Evolutionary conservation across 768 basidiomycete genomes (phyloP), one percentile per base, ranked within the genome.

Genomic region (Phlegmacium glaucopus): DNA sequence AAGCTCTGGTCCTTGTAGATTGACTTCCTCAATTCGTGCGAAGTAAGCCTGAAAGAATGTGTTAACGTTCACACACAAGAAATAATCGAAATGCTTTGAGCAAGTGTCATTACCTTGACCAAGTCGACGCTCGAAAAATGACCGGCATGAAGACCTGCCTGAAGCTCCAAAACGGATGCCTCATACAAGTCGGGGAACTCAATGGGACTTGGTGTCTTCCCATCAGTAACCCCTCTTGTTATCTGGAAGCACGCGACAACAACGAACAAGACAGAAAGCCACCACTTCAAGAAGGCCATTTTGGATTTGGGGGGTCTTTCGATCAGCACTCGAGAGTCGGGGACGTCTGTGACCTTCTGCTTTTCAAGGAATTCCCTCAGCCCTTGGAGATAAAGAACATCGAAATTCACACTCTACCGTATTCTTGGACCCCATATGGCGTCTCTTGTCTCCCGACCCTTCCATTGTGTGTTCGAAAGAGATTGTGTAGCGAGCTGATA

Each of bases 11-110:
- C 83, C 82, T 47, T 78, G 67, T 13, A 76, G 54, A 54, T 86
- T 85, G n/a, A 87, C 84, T 56, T 86, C 78, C 4, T 83, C 78
- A 18, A 85, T 85, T 2, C 85, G 72, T 9, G 77, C 76, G 52
- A 85, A 69, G 59, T 86, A 86, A 2, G 82, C 80, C 83, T 85
- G 15, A n/a, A 45, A 9, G 25, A 8, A 26, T 43, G 17, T 42
- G 13, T n/a, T 29, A 22, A 15, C 17, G 15, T 12, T 13, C 36
- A 2, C 13, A 51, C 6, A 22, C 22, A 22, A 22, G 3, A 5
- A 22, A 22, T 2, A 22, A 5, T 22, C 22, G 22, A 22, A 22
- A 22, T 5, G 5, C 22, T 22, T 11, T 12, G 42, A 45, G 26
- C 13, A 17, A 34, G 13, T 13, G 16, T 32, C 10, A 30, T 44